Evolutionary conservation across 73 alveolate genomes (phyloP), one percentile per base, ranked within the genome.

Genomic region (Uronychia binucleata): DNA sequence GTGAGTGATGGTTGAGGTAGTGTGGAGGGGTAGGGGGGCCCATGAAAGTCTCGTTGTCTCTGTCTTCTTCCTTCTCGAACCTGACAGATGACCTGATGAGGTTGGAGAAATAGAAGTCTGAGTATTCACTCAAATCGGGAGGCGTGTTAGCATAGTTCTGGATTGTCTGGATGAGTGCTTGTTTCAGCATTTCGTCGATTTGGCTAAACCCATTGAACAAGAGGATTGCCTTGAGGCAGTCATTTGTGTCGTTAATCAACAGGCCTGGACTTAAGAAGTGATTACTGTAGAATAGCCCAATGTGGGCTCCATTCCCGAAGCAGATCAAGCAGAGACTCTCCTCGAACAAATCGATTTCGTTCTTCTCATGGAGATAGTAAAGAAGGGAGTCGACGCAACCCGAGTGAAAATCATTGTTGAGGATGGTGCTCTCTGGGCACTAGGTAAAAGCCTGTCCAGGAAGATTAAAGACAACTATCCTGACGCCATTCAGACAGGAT

Each of bases 301-400:
- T 67, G 35, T 57, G 34, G 59, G 88, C 85, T 1, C 92, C 92
- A 78, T 79, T 86, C 25, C 92, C 92, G 32, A 86, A 86, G 25
- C 92, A 84, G 74, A 86, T 31, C 28, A 86, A 11, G 32, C 81
- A 86, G 46, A 76, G 79, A 0, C 83, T 78, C 58, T 86, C 87
- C 14, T 28, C 29, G 0, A 79, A 31, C 57, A 83, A 59, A 31
- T 83, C 31, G 46, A 86, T 78, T 27, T 27, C 8, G n/a, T 34
- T 30, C 31, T 58, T 77, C 57, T 86, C 92, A 59, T 86, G 87
- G 1, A 86, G 46, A 79, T 77, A 75, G 33, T 78, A 86, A 19
- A 86, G 59, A 1, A 86, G 75, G 75, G 27, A 32, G 74, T 86
- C 92, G 1, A 86, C 31, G 59, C 92, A 86, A 31, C 57, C 35